Evolutionary conservation across 2,329 filamentous ascomycete genomes (phyloP).

Genomic region (Diaporthe batatas): DNA sequence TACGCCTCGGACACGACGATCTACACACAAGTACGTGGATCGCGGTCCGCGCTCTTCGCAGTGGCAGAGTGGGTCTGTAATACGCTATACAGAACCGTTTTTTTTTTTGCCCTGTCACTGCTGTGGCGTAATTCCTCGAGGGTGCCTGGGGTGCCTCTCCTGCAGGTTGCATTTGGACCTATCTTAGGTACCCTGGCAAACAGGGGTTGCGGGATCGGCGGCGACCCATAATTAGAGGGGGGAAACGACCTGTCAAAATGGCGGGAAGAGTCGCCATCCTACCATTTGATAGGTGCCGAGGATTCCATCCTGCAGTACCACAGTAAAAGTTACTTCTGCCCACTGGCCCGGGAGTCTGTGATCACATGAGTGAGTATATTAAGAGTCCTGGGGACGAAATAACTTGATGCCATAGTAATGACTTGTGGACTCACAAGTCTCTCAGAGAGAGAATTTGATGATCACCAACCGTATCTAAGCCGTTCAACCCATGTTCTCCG

Average conservation of each 20-base stretch:
- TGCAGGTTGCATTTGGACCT: constrained; percentile 12
- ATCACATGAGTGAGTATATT: background rate
- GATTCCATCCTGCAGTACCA: no score
- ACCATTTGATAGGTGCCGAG: background rate
- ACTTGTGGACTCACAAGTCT: accelerated
- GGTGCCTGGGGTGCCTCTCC: background rate
- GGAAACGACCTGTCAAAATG: constrained; percentile 10
- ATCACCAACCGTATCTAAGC: background rate
- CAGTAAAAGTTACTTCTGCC: background rate
- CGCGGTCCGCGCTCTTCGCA: background rate
- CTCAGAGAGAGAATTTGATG: background rate
- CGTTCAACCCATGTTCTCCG: no score
- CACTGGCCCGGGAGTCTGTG: no score
- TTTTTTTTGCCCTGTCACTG: no score
- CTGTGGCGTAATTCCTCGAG: background rate
- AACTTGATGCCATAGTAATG: background rate
- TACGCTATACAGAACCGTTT: constrained; percentile 1
- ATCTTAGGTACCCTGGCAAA: background rate
- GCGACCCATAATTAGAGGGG: constrained; percentile 10
- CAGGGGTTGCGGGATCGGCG: background rate
- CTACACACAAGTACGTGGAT: background rate
- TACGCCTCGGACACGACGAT: background rate
- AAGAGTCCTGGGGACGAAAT: background rate
- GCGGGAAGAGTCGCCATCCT: background rate
- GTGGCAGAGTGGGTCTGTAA: background rate